A percentile compares a stretch with the other conserved stretches of the same genome.
These are phyloP conservation scores for Euphorbia celastroides DNA, from an alignment of 441 rosid species.

Conservation along the genomic window DNA sequence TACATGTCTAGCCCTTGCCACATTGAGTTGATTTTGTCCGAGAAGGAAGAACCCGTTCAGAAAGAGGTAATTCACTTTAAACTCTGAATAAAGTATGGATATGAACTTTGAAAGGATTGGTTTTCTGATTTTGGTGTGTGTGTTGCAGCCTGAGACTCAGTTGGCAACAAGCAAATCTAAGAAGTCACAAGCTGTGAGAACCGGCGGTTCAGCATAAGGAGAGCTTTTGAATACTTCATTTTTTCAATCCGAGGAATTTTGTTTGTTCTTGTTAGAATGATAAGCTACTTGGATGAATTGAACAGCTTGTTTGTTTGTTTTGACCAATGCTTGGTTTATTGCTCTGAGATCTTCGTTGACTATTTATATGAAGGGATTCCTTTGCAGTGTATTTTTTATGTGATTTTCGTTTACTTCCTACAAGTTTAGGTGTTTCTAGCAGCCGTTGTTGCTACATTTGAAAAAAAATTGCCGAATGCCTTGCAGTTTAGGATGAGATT, in stretches of 20 bases:
- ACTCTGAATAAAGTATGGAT: background rate
- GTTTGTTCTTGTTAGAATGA: slow-evolving; percentile 18
- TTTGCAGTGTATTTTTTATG: background rate
- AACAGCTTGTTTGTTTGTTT: slow-evolving; percentile 13
- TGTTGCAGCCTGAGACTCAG: slow-evolving; percentile 59
- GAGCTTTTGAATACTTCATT: slow-evolving; percentile 6
- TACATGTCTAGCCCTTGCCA: slow-evolving; percentile 98
- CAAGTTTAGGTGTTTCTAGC: too few species aligned
- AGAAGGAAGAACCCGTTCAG: slow-evolving; percentile 90
- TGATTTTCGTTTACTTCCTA: background rate
- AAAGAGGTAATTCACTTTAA: slow-evolving; percentile 61
- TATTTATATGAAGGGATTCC: slow-evolving; percentile 14
- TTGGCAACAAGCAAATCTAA: slow-evolving; percentile 59
- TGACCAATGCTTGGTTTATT: slow-evolving; percentile 11
- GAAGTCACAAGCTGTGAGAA: slow-evolving; percentile 34
- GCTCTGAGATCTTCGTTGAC: slow-evolving; percentile 16
- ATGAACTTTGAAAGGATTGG: background rate
- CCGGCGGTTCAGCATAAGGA: slow-evolving; percentile 28
- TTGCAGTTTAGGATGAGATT: too few species aligned
- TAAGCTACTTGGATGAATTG: slow-evolving; percentile 22
- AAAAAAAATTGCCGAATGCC: too few species aligned
- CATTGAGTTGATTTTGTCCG: slow-evolving; percentile 80
- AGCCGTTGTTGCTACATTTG: too few species aligned
- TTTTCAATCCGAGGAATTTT: slow-evolving; percentile 18
- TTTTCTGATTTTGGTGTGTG: background rate